Conservation (phyloP, 2,329 filamentous ascomycete species). For the Rhinocladiella similis region DNA sequence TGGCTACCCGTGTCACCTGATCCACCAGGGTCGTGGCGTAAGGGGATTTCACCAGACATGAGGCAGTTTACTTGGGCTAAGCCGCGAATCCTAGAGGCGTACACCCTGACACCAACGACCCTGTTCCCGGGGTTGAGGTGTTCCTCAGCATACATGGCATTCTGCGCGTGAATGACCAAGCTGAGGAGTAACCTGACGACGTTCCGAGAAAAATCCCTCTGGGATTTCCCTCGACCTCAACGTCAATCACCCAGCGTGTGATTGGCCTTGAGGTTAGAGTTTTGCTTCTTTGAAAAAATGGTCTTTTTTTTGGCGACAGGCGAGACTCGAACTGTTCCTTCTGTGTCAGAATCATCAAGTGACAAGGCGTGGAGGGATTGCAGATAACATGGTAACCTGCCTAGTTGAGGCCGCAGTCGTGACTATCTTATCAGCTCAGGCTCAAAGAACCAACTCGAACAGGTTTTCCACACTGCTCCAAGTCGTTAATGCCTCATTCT, state of each 20-base stretch:
- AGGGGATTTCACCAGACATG: slow-evolving; percentile 9
- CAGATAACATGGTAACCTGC: no score
- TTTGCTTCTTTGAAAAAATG: neutral
- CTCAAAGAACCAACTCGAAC: no score
- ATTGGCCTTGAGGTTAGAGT: neutral
- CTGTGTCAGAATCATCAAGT: no score
- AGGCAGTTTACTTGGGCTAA: slow-evolving; percentile 6
- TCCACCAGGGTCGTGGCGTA: neutral
- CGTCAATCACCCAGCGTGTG: neutral
- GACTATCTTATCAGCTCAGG: no score
- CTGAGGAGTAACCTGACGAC: neutral
- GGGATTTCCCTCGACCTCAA: neutral
- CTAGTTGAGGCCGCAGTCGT: no score
- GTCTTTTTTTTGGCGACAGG: neutral
- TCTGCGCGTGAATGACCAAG: neutral
- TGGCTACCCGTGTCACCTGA: slow-evolving; percentile 6
- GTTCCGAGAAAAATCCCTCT: neutral
- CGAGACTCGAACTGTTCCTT: neutral
- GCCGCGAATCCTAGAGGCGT: neutral
- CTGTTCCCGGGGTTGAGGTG: neutral
- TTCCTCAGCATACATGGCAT: neutral
- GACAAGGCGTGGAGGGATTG: neutral
- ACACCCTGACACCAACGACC: neutral
- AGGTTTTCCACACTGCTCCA: no score
- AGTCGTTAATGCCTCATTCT: no score